phyloP scores from a whole-genome alignment of 441 rosid species.

The Erodium trifolium region DNA sequence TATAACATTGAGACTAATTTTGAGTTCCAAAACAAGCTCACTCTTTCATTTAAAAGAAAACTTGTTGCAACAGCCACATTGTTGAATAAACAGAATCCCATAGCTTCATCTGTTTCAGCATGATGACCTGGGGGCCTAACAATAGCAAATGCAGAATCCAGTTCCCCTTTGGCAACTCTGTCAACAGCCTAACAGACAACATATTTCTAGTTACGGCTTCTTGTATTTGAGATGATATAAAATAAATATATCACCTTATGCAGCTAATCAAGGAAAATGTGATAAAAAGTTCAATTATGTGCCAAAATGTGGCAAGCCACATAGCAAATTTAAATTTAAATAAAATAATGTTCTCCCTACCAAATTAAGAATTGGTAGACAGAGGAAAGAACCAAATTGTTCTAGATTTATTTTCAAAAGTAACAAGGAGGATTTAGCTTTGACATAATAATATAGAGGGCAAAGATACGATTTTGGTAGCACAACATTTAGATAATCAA shows the following conservation, averaged over 20 bases:
- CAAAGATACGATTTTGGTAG: not conserved
- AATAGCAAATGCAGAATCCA: conserved; percentile 69
- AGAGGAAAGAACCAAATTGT: not conserved
- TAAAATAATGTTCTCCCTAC: not conserved
- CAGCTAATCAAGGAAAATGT: not conserved
- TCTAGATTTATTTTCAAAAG: not conserved
- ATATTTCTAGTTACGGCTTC: conserved; percentile 6
- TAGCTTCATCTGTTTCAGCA: conserved; percentile 74
- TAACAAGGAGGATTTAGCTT: not conserved
- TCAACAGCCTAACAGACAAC: conserved; percentile 42
- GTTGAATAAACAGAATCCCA: conserved; percentile 94
- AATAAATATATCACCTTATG: not conserved
- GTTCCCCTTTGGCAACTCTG: conserved; percentile 74
- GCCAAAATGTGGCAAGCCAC: not conserved
- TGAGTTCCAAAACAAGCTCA: conserved; percentile 22
- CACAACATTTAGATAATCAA: not conserved
- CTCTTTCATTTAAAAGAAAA: conserved; percentile 59
- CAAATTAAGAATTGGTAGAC: not conserved
- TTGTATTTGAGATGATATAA: not conserved
- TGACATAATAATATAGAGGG: not conserved
- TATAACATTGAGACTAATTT: not conserved
- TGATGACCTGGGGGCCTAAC: conserved; percentile 97
- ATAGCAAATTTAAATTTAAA: not conserved
- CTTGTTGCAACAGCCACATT: conserved; percentile 84
- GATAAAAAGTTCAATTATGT: not conserved